A percentile compares a stretch with the other conserved stretches of the same genome.
phyloP scores from a whole-genome alignment of 2,329 filamentous ascomycete species.

The Trichoderma sp. region DNA sequence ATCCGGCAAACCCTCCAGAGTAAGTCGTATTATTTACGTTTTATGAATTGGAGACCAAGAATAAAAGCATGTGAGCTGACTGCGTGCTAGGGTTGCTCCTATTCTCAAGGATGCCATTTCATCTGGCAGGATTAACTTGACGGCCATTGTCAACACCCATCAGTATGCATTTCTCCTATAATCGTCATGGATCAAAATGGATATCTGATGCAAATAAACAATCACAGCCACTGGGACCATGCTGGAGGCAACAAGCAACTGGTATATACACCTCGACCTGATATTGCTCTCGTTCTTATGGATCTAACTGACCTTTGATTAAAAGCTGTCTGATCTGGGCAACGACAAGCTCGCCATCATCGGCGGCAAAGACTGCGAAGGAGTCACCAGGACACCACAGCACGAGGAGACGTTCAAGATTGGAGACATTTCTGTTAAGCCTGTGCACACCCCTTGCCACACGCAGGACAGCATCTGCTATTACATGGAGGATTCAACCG shows the following conservation, averaged over 20 bases:
- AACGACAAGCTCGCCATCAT: conserved; percentile 70
- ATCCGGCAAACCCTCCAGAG: conserved; percentile 77
- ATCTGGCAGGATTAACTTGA: conserved; percentile 73
- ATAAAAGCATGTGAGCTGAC: conserved; percentile 6
- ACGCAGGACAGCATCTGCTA: conserved; percentile 99
- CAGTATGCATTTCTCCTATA: conserved; percentile 60
- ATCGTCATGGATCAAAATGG: not conserved
- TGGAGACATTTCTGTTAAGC: conserved; percentile 77
- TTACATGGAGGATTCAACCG: conserved; percentile 75
- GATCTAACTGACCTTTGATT: not conserved
- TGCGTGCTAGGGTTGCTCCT: conserved; percentile 50
- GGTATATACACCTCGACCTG: conserved; percentile 41
- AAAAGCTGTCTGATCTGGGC: conserved; percentile 43
- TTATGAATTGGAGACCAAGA: not conserved
- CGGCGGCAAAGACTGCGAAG: conserved; percentile 81
- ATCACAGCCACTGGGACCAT: conserved; percentile 81
- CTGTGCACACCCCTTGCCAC: conserved; percentile 94
- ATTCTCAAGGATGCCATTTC: conserved; percentile 71
- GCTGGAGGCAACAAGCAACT: conserved; percentile 86
- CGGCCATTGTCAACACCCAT: conserved; percentile 91
- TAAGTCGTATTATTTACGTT: conserved; percentile 34
- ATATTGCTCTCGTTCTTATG: not conserved
- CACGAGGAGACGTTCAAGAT: conserved; percentile 78
- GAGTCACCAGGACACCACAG: conserved; percentile 72
- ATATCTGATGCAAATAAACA: not conserved